Base-by-base conservation (phyloP, 2,329 filamentous ascomycete genomes). In the Hymenoscyphus fraxineus region DNA sequence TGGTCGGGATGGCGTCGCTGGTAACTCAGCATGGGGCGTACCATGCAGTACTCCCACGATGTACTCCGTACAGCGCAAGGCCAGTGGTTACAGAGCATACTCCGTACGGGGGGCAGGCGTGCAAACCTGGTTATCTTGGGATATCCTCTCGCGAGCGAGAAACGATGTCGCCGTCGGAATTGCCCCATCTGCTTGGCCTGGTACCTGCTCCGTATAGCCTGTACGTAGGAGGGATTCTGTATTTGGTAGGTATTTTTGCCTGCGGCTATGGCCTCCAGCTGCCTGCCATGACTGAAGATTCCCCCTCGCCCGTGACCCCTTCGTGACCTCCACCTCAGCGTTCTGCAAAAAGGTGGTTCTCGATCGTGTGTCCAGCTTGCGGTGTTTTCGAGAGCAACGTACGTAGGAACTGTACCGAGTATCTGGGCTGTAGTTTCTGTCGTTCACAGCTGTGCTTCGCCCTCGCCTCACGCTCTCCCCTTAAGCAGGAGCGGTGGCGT, bases 151-250 rank as follows among this genome's bases (percentile, higher is more conserved):
- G 44, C 44, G n/a, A 51, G 44, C 22, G 44, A 51, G 19, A 51
- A 51, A 51, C 22, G n/a, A 51, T 51, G 44, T 51, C 44, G 44
- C n/a, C 3, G 7, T 22, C 44, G 44, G 44, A 27, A 13, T 51
- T 51, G n/a, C n/a, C 22, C 44, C 40, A 54, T 31, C 59, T 60
- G 58, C 58, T 44, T 16, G 40, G 22, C 58, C 44, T 22, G 39
- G 16, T 40, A 40, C 57, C 61, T 35, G 5, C 58, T 61, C 31
- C 35, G 64, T 47, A 58, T 6, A 27, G 27, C 27, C 27, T 27
- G 27, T 2, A 27, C 27, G 27, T 27, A 27, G 27, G 27, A 27
- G 27, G 27, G 27, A 27, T 3, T 27, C 27, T 27, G 27, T 27
- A n/a, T n/a, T n/a, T n/a, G n/a, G 27, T 27, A 27, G 27, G 27